Evolutionary conservation across 371 early-diverging fungal species (phyloP), one percentile per base, ranked within the genome.

Genomic region (Mucor irregularis): DNA sequence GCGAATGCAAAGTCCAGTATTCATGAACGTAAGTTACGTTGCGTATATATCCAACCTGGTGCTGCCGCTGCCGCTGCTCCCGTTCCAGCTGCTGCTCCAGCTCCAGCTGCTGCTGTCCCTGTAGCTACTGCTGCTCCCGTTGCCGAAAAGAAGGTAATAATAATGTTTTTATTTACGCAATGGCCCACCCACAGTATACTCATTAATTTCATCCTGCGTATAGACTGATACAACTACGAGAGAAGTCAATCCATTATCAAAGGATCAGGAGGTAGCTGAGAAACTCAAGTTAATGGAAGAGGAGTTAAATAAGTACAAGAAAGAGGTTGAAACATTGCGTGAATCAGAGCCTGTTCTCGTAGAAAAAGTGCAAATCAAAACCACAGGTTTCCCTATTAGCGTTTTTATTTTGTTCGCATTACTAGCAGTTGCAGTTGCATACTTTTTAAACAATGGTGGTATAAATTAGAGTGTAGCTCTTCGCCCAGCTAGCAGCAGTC

Each of bases 361-460:
- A 25, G 49, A 64, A 24, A 56, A 45, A 17, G 25, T 50, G 4
- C 48, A 52, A 25, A 6, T 47, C n/a, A 40, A 52, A 22, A 53
- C 35, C 22, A 46, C 25, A 26, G 51, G 51, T 1, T 52, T 29
- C 9, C 53, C 65, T 14, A 11, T 46, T 3, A 42, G 65, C 10
- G 47, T 65, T 16, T 10, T 47, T 21, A 54, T 65, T 25, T 39
- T 65, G n/a, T 30, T 65, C 31, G 42, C 53, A 4, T 43, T 65
- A 31, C 28, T 65, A 8, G 38, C 44, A 16, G 30, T 51, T 26
- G 61, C 65, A 22, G 39, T 65, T 19, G 65, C 65, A 29, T 65
- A 65, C 24, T 64, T 65, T 24, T 21, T 38, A 8, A 31, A 57
- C n/a, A 34, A 34, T 14, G 10, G n/a, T 14, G 35, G 35, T 10